Base-by-base conservation (phyloP, 2,329 filamentous ascomycete genomes). In the Pestalotiopsis sp. region DNA sequence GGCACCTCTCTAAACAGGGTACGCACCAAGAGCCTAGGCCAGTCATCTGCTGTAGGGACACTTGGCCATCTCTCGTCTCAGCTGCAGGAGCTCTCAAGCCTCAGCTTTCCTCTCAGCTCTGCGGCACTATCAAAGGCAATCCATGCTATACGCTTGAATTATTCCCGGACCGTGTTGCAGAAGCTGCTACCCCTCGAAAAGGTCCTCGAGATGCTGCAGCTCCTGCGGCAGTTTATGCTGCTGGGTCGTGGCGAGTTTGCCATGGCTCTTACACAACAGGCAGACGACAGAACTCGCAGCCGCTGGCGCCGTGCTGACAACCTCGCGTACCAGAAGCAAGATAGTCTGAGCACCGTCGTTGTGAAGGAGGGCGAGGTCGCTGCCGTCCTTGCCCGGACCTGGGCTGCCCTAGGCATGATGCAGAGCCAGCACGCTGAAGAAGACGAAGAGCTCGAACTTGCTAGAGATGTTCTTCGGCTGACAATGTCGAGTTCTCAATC, bases 181-280 rank as follows among this genome's bases (percentile, higher is more conserved):
- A 91, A 92, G 75, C 85, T 98, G 0, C 81, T 99, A 3, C 96
- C 96, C 0, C 82, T 94, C 5, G 85, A 88, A 12, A 92, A 89
- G 74, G 94, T 97, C 3, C 83, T 93, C 5, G 91, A 96, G 71
- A 89, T 93, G 64, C 83, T 98, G 14, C 88, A 90, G 36, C 84
- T 98, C 9, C 85, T 98, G 1, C 88, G 95, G 62, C 91, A 96
- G 68, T 98, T 97, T 80, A 93, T 98, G 73, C 86, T 99, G 2
- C 86, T 99, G 0, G 92, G 92, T 1, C 88, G 93, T 41, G 95
- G 95, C 66, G 96, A 98, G 78, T 99, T 99, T 78, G 94, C 95
- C 23, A 90, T 96, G 80, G 91, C 92, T 0, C 81, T 99, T 31
- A 93, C 97, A 1, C 88, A 91, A 45, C 93, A 98, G 81, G 94